These are phyloP conservation scores for Fusarium citri DNA, from an alignment of 2,329 filamentous ascomycete genomes.

Conservation along the genomic window DNA sequence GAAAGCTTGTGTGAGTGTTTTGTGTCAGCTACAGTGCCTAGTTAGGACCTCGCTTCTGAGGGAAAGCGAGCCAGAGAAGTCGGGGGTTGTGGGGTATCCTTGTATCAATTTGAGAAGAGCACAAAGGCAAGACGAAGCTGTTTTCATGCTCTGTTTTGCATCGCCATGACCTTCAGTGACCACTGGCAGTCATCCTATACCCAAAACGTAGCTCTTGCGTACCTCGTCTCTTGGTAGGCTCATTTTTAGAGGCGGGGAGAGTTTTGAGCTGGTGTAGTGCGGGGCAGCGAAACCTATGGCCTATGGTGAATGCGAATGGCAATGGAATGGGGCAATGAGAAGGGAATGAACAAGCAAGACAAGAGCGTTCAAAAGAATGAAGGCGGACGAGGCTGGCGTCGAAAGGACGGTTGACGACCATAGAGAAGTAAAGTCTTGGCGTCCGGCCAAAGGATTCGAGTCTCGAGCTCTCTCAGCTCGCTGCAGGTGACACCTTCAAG, in stretches of 20 bases:
- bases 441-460: background rate
- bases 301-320: conserved; percentile 27
- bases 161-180: conserved; percentile 13
- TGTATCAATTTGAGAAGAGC: background rate
- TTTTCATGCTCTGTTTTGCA: conserved; percentile 16
- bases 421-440: background rate
- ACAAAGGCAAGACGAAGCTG: conserved; percentile 10
- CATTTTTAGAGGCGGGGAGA: conserved; percentile 29
- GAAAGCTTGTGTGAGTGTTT: conserved; percentile 27
- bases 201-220: conserved; percentile 34
- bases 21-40: conserved; percentile 7
- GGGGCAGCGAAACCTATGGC: conserved; percentile 31
- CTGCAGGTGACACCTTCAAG: background rate
- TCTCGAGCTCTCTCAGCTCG: background rate
- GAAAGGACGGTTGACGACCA: background rate
- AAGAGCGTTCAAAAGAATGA: conserved; percentile 32
- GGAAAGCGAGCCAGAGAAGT: conserved; percentile 14
- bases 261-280: conserved; percentile 31
- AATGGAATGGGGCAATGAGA: conserved; percentile 34
- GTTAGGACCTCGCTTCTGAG: conserved; percentile 1
- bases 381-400: conserved; percentile 29
- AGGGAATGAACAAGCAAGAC: conserved; percentile 32
- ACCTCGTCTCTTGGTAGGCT: conserved; percentile 18
- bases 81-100: conserved; percentile 3
- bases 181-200: conserved; percentile 27